A percentile compares a stretch with the other conserved stretches of the same genome.
Evolutionary conservation across 257 asterid species (phyloP).

Genomic region (Primulina eburnea): DNA sequence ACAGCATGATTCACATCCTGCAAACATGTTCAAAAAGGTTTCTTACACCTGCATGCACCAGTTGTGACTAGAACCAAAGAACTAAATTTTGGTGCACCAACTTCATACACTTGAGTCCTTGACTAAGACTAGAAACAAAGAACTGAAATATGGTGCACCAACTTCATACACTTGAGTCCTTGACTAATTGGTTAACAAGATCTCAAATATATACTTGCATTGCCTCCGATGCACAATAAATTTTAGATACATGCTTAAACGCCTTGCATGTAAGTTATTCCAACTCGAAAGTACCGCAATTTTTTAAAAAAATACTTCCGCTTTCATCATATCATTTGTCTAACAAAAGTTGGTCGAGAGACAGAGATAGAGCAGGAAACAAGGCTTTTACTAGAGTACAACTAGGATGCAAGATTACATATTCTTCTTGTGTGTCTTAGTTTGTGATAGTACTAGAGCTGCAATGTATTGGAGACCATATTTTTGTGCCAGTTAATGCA

Average conservation of each 20-base stretch:
- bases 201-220: neutral
- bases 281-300: neutral
- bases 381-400: neutral
- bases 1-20: constrained; percentile 99
- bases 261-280: neutral
- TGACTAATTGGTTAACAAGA: neutral
- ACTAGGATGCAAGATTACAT: neutral
- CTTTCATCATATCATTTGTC: neutral
- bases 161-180: neutral
- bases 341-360: neutral
- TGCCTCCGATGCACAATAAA: neutral
- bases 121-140: neutral
- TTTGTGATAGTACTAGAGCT: neutral
- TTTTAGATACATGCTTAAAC: neutral
- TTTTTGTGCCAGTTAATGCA: neutral
- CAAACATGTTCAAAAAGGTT: constrained; percentile 2
- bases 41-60: neutral
- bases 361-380: neutral
- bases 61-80: neutral
- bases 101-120: too few species aligned
- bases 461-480: neutral
- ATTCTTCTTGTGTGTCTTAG: neutral
- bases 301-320: neutral
- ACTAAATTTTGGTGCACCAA: neutral
- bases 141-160: neutral